Conservation (phyloP, 1,284 basidiomycete genomes). For the Leucoagaricus sp. region DNA sequence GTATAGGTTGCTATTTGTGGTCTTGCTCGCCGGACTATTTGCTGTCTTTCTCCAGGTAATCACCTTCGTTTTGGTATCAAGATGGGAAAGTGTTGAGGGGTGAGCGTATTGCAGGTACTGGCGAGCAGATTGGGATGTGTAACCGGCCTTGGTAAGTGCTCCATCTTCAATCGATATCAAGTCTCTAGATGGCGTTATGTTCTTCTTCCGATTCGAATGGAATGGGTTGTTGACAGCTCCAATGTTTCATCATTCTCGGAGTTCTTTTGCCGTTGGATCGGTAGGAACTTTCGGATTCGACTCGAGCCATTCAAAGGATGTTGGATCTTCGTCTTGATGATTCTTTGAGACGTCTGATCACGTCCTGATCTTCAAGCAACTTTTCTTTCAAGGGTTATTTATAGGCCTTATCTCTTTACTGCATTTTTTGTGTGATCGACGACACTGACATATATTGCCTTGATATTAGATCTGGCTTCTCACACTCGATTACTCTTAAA, state of each 20-base stretch:
- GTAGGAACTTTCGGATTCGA: too few species aligned
- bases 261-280: too few species aligned
- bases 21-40: slow-evolving; percentile 83
- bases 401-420: neutral
- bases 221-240: too few species aligned
- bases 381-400: neutral
- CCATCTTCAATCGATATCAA: neutral
- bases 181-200: neutral
- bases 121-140: slow-evolving; percentile 69
- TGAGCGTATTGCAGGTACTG: slow-evolving; percentile 43
- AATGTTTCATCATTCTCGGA: too few species aligned
- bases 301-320: too few species aligned
- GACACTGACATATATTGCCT: slow-evolving; percentile 8
- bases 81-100: neutral
- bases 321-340: neutral
- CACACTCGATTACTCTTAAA: slow-evolving; percentile 75
- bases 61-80: slow-evolving; percentile 18
- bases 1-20: slow-evolving; percentile 85
- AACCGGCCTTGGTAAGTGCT: slow-evolving; percentile 60
- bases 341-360: neutral
- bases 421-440: neutral
- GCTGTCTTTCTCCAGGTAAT: slow-evolving; percentile 78
- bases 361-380: neutral
- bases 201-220: neutral
- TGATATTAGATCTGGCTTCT: slow-evolving; percentile 60